A percentile compares a stretch with the other conserved stretches of the same genome.
These are phyloP conservation scores for Sporopachydermia lactativora DNA, from an alignment of 805 yeast species.

Conservation along the genomic window DNA sequence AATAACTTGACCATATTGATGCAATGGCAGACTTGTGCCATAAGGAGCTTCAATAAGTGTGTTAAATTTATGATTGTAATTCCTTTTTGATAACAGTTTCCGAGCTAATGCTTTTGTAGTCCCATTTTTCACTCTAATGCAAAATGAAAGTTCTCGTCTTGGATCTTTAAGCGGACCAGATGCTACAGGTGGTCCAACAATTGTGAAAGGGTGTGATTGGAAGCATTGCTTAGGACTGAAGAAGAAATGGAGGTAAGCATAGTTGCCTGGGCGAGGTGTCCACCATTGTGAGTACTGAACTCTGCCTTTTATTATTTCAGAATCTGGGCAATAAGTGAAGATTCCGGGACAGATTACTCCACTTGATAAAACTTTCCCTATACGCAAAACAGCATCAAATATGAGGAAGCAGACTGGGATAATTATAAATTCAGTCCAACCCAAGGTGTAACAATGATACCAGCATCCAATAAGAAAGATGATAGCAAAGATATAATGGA, in stretches of 20 bases:
- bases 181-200: conserved; percentile 22
- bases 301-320: conserved; percentile 8
- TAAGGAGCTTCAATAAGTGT: conserved; percentile 46
- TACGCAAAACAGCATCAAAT: conserved; percentile 25
- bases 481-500: conserved; percentile 28
- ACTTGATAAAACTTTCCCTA: conserved; percentile 16
- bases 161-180: too few relatives aligned
- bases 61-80: conserved; percentile 18
- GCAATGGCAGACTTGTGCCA: conserved; percentile 32
- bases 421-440: conserved; percentile 28
- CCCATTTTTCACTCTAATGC: conserved; percentile 34
- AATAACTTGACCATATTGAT: conserved; percentile 33
- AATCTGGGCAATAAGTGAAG: neutral
- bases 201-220: conserved; percentile 47
- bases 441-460: conserved; percentile 31
- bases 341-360: neutral
- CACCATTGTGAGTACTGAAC: conserved; percentile 18
- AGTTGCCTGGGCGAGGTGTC: conserved; percentile 30
- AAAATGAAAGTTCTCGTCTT: conserved; percentile 26
- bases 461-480: conserved; percentile 30
- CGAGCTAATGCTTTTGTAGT: conserved; percentile 24
- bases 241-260: conserved; percentile 32
- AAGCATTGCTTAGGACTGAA: conserved; percentile 32
- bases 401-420: conserved; percentile 27
- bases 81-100: conserved; percentile 16